Conservation (phyloP, 2,329 filamentous ascomycete species). For the Ophiostoma perfectum region DNA sequence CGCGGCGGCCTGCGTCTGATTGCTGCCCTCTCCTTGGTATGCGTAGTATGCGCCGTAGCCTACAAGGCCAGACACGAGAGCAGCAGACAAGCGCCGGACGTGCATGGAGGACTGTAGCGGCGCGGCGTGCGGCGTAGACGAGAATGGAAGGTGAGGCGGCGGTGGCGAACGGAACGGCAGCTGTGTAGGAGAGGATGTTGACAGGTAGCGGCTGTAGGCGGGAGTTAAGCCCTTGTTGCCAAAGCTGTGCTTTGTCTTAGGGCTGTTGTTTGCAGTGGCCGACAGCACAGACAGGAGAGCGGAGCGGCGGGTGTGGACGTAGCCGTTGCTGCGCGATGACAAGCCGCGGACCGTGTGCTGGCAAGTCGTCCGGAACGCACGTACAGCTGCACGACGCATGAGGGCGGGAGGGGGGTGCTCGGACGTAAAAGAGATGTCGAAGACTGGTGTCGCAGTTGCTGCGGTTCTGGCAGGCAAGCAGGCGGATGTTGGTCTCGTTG, state of each 20-base stretch:
- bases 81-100: constrained; percentile 61
- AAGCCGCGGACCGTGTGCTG: constrained; percentile 54
- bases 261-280: not conserved
- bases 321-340: constrained; percentile 17
- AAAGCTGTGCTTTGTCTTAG: not conserved
- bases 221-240: not conserved
- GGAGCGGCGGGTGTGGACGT: constrained; percentile 14
- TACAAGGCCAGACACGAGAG: constrained; percentile 63
- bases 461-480: not conserved
- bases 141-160: not conserved
- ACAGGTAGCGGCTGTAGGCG: constrained; percentile 3
- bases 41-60: constrained; percentile 74
- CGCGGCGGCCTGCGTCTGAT: not conserved
- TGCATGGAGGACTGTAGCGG: constrained; percentile 69
- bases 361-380: constrained; percentile 63
- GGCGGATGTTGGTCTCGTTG: not conserved
- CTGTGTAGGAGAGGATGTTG: constrained; percentile 16
- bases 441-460: not conserved
- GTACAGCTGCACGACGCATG: constrained; percentile 70
- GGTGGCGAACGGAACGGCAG: constrained; percentile 19
- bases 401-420: constrained; percentile 25
- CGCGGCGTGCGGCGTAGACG: constrained; percentile 23
- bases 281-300: constrained; percentile 20
- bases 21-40: constrained; percentile 46
- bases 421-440: not conserved